phyloP scores from a whole-genome alignment of 768 basidiomycete genomes.

The Boletus vermiculosoides region DNA sequence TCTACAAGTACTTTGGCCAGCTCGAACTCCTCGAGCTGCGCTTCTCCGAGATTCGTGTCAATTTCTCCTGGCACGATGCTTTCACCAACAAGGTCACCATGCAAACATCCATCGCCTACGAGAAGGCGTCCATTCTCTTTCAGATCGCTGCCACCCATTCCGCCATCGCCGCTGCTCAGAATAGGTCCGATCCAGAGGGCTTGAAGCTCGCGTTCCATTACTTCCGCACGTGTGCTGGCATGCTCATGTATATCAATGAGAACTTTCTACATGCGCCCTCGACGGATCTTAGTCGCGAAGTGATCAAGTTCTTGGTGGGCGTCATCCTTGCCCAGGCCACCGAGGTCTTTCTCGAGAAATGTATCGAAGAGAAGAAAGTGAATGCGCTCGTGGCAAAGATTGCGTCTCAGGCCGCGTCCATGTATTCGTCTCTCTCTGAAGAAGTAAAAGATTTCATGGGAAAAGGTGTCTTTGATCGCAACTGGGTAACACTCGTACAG shows the following conservation, averaged over 20 bases:
- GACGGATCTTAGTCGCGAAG: slow-evolving; percentile 90
- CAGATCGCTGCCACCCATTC: slow-evolving; percentile 95
- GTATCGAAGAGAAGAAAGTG: slow-evolving; percentile 88
- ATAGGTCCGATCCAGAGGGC: slow-evolving; percentile 86
- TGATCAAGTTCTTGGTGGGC: slow-evolving; percentile 89
- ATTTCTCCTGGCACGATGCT: slow-evolving; percentile 96
- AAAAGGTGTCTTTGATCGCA: slow-evolving; percentile 92
- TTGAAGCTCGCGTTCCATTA: slow-evolving; percentile 92
- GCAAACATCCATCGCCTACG: slow-evolving; percentile 95
- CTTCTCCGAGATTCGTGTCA: slow-evolving; percentile 94
- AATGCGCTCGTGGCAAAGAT: slow-evolving; percentile 78
- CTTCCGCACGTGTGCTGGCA: slow-evolving; percentile 86
- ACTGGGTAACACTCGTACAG: slow-evolving; percentile 88
- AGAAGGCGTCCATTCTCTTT: slow-evolving; percentile 97
- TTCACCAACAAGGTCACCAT: slow-evolving; percentile 93
- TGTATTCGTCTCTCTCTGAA: slow-evolving; percentile 83
- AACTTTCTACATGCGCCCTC: slow-evolving; percentile 98
- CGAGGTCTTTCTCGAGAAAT: slow-evolving; percentile 95
- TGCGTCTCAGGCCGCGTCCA: slow-evolving; percentile 73
- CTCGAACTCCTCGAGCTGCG: slow-evolving; percentile 95
- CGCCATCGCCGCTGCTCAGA: slow-evolving; percentile 82
- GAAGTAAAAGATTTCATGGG: slow-evolving; percentile 97
- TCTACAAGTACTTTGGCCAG: slow-evolving; percentile 99
- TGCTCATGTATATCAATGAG: slow-evolving; percentile 99
- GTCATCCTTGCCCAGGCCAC: slow-evolving; percentile 91